Evolutionary conservation across 2,329 filamentous ascomycete genomes (phyloP), one percentile per base, ranked within the genome.

Genomic region (Ophiostoma triangulosporum): DNA sequence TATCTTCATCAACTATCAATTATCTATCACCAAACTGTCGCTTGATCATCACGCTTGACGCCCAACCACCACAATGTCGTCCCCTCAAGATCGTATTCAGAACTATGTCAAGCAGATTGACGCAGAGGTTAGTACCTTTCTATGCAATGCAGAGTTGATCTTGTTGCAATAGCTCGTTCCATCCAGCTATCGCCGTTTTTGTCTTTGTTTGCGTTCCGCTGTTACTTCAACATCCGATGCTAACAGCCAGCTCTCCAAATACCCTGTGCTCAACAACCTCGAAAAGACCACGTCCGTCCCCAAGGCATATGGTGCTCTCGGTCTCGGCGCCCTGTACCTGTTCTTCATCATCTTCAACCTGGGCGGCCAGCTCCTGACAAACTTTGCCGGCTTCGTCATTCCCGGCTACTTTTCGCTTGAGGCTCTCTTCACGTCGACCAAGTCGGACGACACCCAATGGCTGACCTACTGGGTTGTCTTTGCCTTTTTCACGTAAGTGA

Each of bases 301-400:
- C 66, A 94, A 94, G 77, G 84, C 86, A 64, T 93, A 94, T 68
- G 84, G 81, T 60, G 77, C 86, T 65, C 82, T 91, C 62, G 88
- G 87, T 63, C 66, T 88, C 55, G 83, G 70, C 57, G 82, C 82
- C 51, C 79, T 90, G 60, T 94, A 94, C 77, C 88, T 93, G 73
- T 88, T 91, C 75, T 80, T 93, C 62, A 87, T 93, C 71, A 82
- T 93, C 73, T 89, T 94, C 77, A 94, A 94, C 78, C 85, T 93
- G 60, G 88, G 84, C 59, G 87, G 88, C 63, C 86, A 90, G 71
- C 84, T 93, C 65, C 75, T 94, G 62, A 89, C 88, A 71, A 94
- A 94, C 74, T 71, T 89, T 61, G 86, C 87, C 61, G 88, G 88
- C 58, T 93, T 93, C 67, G 71, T 86, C 62, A 78, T 94, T 58